Evolutionary conservation across 2,329 filamentous ascomycete species (phyloP).

Genomic region (Sclerotiophoma versabilis): DNA sequence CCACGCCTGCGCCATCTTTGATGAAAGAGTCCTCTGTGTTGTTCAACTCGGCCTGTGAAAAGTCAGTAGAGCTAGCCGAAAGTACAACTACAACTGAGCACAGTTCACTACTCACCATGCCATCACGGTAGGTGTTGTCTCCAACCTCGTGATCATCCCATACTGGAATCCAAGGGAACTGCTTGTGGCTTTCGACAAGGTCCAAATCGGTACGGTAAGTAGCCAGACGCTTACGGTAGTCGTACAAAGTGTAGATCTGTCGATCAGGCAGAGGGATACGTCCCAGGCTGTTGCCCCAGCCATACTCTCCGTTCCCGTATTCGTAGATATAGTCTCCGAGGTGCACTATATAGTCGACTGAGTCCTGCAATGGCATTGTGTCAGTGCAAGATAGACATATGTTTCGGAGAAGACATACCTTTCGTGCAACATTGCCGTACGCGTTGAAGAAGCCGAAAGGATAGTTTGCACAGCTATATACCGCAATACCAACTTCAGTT

Average conservation of each 20-base stretch:
- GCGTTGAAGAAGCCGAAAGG: constrained; percentile 59
- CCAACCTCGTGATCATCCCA: constrained; percentile 57
- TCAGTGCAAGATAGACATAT: neutral
- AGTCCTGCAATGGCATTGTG: constrained; percentile 25
- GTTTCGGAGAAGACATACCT: constrained; percentile 48
- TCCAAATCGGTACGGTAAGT: constrained; percentile 53
- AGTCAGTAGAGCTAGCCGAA: constrained; percentile 46
- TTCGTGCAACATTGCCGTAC: constrained; percentile 51
- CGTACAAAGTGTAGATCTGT: constrained; percentile 52
- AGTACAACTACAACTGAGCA: too few relatives aligned
- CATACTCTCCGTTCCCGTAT: constrained; percentile 48
- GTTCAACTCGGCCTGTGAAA: constrained; percentile 44
- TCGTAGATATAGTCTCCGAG: constrained; percentile 57
- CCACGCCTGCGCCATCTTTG: constrained; percentile 46
- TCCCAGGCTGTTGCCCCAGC: constrained; percentile 43
- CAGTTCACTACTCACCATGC: constrained; percentile 25
- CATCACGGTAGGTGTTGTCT: constrained; percentile 54
- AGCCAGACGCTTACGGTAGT: constrained; percentile 52
- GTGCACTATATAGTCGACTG: constrained; percentile 50
- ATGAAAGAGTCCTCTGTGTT: constrained; percentile 54
- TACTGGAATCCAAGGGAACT: constrained; percentile 54
- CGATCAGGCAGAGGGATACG: constrained; percentile 44
- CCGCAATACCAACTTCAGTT: constrained; percentile 66
- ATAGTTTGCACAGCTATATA: constrained; percentile 72
- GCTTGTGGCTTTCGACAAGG: constrained; percentile 49